Evolutionary conservation across 768 basidiomycete species (phyloP), one percentile per base, ranked within the genome.

Genomic region (Boletus subcaerulescens): DNA sequence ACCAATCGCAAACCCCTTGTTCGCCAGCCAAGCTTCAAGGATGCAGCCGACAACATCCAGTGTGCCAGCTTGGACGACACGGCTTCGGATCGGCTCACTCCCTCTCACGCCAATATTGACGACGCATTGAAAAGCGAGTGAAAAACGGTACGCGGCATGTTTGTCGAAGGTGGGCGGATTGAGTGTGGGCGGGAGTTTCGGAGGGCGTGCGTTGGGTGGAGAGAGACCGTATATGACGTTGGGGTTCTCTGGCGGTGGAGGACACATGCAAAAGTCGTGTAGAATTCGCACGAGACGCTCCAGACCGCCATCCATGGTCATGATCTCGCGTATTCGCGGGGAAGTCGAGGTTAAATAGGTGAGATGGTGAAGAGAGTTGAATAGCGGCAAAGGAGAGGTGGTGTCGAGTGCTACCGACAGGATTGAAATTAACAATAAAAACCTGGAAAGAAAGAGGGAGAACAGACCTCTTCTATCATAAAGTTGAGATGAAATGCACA

Each of bases 101-200:
- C 96, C 96, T 31, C 96, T 77, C 0, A 98, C 95, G 36, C 96
- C 96, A 64, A 98, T 93, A 71, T 99, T 98, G 58, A 95, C 94
- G 43, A 98, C 86, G 65, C 93, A 97, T 67, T 98, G 94, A 67
- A 99, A 95, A 2, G 96, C 96, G 54, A 98, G 83, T 0, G 88
- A 87, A 67, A 97, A 96, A 10, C 91, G 84, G 64, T 91, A 90
- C 0, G 91, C 91, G 29, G 91, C 87, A 62, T 89, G 87, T 56
- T 89, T 90, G 74, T 93, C 91, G 60, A 84, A 91, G 0, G 77
- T 68, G 24, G 77, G 75, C 0, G 89, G 89, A 60, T 87, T 87
- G 39, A 89, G 79, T 1, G 80, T 82, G 0, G 89, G 85, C 0
- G 73, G 59, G 5, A 77, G 76, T 56, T 83, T 83, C 5, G 80